Evolutionary conservation across 345 rosid species (phyloP).

Genomic region (Camelina neglecta): DNA sequence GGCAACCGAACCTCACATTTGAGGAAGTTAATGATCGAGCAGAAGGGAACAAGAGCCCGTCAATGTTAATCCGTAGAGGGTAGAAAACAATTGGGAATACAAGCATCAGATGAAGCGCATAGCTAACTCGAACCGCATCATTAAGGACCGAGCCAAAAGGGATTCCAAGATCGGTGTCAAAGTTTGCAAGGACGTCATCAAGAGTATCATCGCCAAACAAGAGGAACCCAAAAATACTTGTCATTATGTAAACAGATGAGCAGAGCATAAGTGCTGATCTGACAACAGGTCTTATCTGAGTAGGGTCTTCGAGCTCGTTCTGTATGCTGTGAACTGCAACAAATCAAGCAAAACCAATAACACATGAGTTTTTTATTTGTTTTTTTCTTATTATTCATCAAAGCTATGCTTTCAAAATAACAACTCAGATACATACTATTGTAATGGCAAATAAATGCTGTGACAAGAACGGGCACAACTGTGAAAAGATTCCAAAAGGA

Average conservation of each 20-base stretch:
- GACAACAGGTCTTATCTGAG: slow-evolving; percentile 71
- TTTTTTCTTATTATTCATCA: neutral
- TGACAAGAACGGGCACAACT: slow-evolving; percentile 84
- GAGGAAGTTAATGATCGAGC: slow-evolving; percentile 58
- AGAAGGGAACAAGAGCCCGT: slow-evolving; percentile 77
- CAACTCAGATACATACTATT: slow-evolving; percentile 67
- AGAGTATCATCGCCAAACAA: slow-evolving; percentile 85
- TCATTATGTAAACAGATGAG: slow-evolving; percentile 79
- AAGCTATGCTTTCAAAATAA: neutral
- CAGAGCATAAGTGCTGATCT: slow-evolving; percentile 74
- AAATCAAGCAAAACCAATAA: slow-evolving; percentile 3
- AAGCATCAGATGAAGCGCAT: slow-evolving; percentile 89
- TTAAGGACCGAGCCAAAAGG: slow-evolving; percentile 75
- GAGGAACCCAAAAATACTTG: slow-evolving; percentile 86
- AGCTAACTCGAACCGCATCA: slow-evolving; percentile 89
- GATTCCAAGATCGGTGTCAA: slow-evolving; percentile 80
- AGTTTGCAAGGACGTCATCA: slow-evolving; percentile 93
- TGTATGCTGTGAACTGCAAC: slow-evolving; percentile 82
- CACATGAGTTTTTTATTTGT: neutral
- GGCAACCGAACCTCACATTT: slow-evolving; percentile 62
- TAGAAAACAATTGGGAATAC: slow-evolving; percentile 88
- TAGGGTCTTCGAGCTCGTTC: slow-evolving; percentile 74
- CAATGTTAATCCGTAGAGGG: slow-evolving; percentile 81
- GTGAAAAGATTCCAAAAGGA: slow-evolving; percentile 86
- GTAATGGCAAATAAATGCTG: slow-evolving; percentile 88